These are phyloP conservation scores for Starmerella bacillaris DNA, from an alignment of 805 yeast genomes.

Conservation along the genomic window DNA sequence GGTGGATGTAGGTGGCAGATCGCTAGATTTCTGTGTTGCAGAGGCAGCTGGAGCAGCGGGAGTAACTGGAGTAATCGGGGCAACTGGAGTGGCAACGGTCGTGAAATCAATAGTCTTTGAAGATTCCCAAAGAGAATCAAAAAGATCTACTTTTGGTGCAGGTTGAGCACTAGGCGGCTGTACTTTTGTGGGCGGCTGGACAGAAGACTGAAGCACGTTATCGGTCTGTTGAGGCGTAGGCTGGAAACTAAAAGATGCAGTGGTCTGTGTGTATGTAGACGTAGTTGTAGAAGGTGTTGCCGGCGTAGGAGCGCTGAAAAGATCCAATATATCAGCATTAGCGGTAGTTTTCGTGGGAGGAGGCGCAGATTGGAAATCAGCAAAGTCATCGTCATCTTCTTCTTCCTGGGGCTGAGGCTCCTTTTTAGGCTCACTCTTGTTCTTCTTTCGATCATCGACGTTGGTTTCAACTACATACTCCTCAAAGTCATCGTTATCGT, in stretches of 20 bases:
- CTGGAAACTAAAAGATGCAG: neutral
- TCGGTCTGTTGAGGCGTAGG: slow-evolving; percentile 3
- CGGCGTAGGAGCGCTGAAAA: slow-evolving; percentile 16
- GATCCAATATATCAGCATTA: slow-evolving; percentile 14
- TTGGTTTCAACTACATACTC: slow-evolving; percentile 20
- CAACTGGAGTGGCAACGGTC: slow-evolving; percentile 6
- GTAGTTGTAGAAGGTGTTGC: neutral
- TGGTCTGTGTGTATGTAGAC: neutral
- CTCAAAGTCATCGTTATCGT: slow-evolving; percentile 25
- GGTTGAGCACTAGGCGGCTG: slow-evolving; percentile 12
- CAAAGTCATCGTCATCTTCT: slow-evolving; percentile 43
- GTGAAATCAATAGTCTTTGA: slow-evolving; percentile 12
- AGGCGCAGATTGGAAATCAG: slow-evolving; percentile 48
- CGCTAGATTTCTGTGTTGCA: too few relatives aligned
- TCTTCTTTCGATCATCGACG: neutral
- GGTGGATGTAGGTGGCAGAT: slow-evolving; percentile 1
- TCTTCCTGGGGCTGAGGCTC: slow-evolving; percentile 2
- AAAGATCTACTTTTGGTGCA: slow-evolving; percentile 22
- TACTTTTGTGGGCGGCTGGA: slow-evolving; percentile 2
- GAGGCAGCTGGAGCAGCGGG: slow-evolving; percentile 8
- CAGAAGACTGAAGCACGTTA: neutral
- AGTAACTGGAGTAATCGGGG: slow-evolving; percentile 6
- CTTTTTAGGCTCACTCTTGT: neutral
- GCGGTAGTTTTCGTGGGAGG: slow-evolving; percentile 12
- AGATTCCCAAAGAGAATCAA: slow-evolving; percentile 26